These are phyloP conservation scores for Solanum pimpinellifolium DNA, from an alignment of 257 asterid genomes.

Conservation along the genomic window DNA sequence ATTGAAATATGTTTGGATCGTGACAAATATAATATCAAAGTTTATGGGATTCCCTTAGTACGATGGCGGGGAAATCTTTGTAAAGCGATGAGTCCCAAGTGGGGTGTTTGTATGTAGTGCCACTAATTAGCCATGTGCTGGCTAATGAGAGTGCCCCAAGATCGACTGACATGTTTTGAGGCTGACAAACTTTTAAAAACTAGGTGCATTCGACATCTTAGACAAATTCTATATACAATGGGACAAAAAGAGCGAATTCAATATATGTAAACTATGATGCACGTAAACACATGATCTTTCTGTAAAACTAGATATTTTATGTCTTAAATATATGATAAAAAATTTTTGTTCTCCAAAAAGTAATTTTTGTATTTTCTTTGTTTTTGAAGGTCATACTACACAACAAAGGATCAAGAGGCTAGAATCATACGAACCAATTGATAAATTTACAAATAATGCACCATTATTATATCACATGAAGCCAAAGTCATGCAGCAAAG, in stretches of 20 bases:
- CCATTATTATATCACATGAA: not conserved
- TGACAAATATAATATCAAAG: not conserved
- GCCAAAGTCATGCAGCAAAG: slow-evolving; percentile 31
- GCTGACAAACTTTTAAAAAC: not conserved
- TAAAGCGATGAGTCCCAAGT: not conserved
- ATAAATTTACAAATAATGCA: slow-evolving; percentile 11
- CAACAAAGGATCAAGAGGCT: slow-evolving; percentile 28
- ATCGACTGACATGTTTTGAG: not conserved
- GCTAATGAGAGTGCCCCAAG: not conserved
- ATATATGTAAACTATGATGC: not conserved
- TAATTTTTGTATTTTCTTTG: not conserved
- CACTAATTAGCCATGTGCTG: not conserved
- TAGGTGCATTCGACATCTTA: not conserved
- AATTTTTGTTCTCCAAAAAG: not conserved
- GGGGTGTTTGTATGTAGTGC: not conserved
- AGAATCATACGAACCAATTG: slow-evolving; percentile 25
- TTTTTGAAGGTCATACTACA: not conserved
- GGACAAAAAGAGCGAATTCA: not conserved
- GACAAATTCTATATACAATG: not conserved
- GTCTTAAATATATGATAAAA: not conserved
- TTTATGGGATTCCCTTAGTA: too few species aligned
- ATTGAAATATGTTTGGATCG: not conserved
- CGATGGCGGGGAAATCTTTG: not conserved
- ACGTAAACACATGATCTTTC: not conserved
- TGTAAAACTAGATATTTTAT: not conserved